These are phyloP conservation scores for Podospora pseudocomata DNA, from an alignment of 495 filamentous ascomycete species.

Conservation along the genomic window DNA sequence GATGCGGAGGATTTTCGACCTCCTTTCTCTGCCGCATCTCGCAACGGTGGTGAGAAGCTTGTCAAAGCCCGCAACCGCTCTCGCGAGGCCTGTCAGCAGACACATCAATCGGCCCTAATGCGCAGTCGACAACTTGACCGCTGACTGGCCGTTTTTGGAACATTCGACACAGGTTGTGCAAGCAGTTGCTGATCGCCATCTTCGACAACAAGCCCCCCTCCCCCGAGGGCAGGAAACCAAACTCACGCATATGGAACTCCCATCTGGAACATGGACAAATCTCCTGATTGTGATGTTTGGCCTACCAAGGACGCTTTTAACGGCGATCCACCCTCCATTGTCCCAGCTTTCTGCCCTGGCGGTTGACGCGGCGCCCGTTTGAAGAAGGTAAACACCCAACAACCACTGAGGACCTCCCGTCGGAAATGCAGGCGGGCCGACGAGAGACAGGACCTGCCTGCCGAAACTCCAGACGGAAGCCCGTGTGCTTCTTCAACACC, in stretches of 20 bases:
- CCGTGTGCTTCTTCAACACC: neutral
- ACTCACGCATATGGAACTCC: neutral
- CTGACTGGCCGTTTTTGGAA: too few species aligned
- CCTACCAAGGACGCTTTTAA: neutral
- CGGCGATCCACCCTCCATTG: neutral
- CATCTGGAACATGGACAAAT: neutral
- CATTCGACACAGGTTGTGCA: neutral
- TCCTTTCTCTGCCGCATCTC: neutral
- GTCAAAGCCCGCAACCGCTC: neutral
- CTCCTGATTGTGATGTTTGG: neutral
- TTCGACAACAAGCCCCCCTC: neutral
- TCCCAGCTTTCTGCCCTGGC: neutral
- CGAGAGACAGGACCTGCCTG: neutral
- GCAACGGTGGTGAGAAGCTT: neutral
- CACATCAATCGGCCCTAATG: neutral
- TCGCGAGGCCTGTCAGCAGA: neutral
- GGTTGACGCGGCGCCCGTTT: neutral
- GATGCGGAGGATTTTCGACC: neutral
- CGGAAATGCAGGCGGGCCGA: neutral
- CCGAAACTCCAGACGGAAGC: neutral
- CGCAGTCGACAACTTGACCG: neutral
- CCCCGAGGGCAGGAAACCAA: too few species aligned
- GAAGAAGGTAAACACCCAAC: neutral
- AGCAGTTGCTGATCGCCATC: neutral
- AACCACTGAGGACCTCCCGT: neutral